Conservation (phyloP, 495 filamentous ascomycete genomes). For the Tuber microsphaerosporum region DNA sequence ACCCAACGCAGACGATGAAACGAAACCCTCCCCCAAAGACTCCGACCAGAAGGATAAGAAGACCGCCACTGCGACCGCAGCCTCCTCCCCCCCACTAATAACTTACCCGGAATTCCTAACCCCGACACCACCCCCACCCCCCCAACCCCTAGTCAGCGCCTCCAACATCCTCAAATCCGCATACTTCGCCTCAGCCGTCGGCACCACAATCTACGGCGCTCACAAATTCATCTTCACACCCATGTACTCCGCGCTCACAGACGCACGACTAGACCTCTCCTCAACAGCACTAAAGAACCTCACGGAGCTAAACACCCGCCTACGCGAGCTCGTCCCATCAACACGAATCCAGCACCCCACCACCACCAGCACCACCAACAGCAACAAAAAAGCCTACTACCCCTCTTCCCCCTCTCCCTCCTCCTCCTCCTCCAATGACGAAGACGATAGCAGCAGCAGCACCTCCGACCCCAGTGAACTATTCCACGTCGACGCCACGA, state of each 20-base stretch:
- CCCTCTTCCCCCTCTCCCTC: neutral
- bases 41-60: constrained; percentile 32
- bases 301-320: constrained; percentile 60
- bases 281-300: constrained; percentile 59
- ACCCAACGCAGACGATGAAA: constrained; percentile 16
- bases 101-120: constrained; percentile 94
- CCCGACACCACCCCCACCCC: constrained; percentile 52
- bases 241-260: constrained; percentile 67
- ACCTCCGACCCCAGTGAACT: constrained; percentile 70
- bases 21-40: constrained; percentile 18
- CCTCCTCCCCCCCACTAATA: constrained; percentile 74
- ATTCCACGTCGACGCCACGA: constrained; percentile 82
- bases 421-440: constrained; percentile 46
- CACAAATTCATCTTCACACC: constrained; percentile 74
- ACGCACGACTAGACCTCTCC: constrained; percentile 75
- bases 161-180: constrained; percentile 66
- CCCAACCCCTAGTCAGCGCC: constrained; percentile 68
- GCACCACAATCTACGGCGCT: constrained; percentile 68
- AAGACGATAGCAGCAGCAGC: constrained; percentile 45
- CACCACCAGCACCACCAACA: constrained; percentile 24
- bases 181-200: constrained; percentile 65
- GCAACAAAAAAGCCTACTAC: constrained; percentile 3
- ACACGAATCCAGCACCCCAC: constrained; percentile 47
- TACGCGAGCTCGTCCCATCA: constrained; percentile 63
- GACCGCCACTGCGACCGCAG: constrained; percentile 26